Percentiles rank a stretch among this genome's conserved stretches.
phyloP scores from a whole-genome alignment of 306 rosid species.

The Cucurbita maxima region DNA sequence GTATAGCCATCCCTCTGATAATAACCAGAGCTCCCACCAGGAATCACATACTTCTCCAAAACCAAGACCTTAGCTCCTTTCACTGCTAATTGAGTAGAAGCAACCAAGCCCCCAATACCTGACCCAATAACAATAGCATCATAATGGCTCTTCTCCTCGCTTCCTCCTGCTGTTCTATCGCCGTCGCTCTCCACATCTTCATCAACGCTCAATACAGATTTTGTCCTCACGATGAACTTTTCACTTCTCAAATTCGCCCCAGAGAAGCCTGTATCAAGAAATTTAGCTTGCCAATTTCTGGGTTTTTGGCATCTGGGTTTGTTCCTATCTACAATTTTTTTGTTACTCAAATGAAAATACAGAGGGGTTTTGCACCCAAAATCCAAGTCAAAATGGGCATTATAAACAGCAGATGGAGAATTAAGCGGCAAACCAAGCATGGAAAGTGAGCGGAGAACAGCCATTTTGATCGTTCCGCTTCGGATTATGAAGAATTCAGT shows the following conservation, averaged over 20 bases:
- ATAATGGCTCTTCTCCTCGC: slow-evolving; percentile 16
- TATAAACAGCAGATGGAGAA: slow-evolving; percentile 7
- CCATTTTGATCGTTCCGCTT: slow-evolving; percentile 13
- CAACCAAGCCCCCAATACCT: slow-evolving; percentile 89
- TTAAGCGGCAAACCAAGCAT: slow-evolving; percentile 13
- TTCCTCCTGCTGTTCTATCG: slow-evolving; percentile 12
- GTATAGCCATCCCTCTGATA: slow-evolving; percentile 78
- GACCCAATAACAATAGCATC: slow-evolving; percentile 95
- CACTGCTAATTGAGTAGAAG: slow-evolving; percentile 86
- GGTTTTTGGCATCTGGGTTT: background rate
- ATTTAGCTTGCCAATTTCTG: background rate
- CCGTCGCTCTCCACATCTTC: slow-evolving; percentile 28
- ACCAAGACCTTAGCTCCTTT: slow-evolving; percentile 84
- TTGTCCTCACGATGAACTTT: slow-evolving; percentile 20
- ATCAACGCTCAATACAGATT: slow-evolving; percentile 20
- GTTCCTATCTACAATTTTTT: background rate
- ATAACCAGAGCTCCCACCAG: slow-evolving; percentile 96
- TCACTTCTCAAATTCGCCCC: slow-evolving; percentile 8
- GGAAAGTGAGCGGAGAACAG: slow-evolving; percentile 21
- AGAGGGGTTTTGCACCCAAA: background rate
- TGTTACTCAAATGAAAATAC: background rate
- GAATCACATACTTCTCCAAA: slow-evolving; percentile 89
- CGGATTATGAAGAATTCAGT: background rate
- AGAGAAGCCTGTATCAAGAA: background rate
- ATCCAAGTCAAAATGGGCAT: slow-evolving; percentile 1